Base-by-base conservation (phyloP, 768 basidiomycete genomes). In the Boletus bicolor region DNA sequence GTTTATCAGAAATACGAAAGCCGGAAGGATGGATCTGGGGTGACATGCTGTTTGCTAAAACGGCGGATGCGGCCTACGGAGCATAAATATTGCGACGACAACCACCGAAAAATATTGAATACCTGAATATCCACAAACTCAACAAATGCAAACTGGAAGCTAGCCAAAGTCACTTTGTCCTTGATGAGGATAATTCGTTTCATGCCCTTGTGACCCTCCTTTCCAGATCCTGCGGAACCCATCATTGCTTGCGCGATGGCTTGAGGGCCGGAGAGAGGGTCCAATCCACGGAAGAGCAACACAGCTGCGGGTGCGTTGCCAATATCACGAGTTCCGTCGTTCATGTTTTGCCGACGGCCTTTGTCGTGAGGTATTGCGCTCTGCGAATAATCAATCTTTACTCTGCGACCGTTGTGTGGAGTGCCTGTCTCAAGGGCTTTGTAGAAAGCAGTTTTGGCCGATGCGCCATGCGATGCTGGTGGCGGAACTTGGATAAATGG, bases 291-390 rank as follows among this genome's bases (percentile, higher is more conserved):
- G 67, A 99, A 87, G 14, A 99, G 80, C 14, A 99, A 76, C 15
- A 98, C 86, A 21, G 92, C 81, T 28, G 82, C 81, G 61, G 89
- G 89, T 2, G 89, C 74, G 60, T 90, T 91, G 58, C 93, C 96
- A 65, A 98, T 96, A 74, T 99, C 96, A 51, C 94, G 82, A 51
- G 92, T 98, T 3, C 97, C 97, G 64, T 99, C 97, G 66, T 96
- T 98, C 71, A 78, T 69, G 53, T 86, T 84, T 52, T 83, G 83
- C 60, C 83, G 79, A 47, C 83, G 80, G 11, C 83, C 81, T 63
- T 80, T 81, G 56, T 87, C 86, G 47, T 84, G 81, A 28, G 87
- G 90, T 30, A 82, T 80, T 28, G 87, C 87, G 60, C 87, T 91
- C 73, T 93, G 85, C 4, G 95, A 93, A 68, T 91, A 99, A 73